Percentiles rank a stretch among this genome's conserved stretches.
Evolutionary conservation across 1,284 basidiomycete species (phyloP).

Genomic region (Papiliotrema terrestris): DNA sequence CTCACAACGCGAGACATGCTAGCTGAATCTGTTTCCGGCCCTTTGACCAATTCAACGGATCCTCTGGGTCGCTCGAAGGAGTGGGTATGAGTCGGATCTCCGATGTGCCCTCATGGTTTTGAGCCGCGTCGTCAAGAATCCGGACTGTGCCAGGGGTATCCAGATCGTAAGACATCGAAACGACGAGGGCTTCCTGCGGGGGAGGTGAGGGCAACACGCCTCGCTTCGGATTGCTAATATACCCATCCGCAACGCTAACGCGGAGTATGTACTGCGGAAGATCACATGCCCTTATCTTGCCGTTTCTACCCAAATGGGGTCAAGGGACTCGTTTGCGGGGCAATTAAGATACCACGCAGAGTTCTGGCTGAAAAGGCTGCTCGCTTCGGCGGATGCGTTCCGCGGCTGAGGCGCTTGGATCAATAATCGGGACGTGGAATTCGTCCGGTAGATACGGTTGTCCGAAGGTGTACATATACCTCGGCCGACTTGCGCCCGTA

Average conservation of each 20-base stretch:
- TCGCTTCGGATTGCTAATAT: background rate
- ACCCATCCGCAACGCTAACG: background rate
- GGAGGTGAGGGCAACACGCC: background rate
- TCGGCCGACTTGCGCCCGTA: background rate
- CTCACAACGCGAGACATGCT: constrained; percentile 11
- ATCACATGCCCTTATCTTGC: no score
- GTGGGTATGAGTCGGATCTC: constrained; percentile 20
- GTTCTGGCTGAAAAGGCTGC: no score
- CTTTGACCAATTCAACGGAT: constrained; percentile 26
- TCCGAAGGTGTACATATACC: background rate
- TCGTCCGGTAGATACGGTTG: background rate
- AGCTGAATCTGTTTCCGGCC: constrained; percentile 18
- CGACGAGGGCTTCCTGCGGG: background rate
- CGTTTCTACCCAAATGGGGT: no score
- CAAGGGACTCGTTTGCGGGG: no score
- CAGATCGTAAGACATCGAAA: background rate
- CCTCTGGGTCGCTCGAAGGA: constrained; percentile 14
- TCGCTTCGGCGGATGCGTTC: background rate
- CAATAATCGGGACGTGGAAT: background rate
- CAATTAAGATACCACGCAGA: no score
- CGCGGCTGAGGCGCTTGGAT: background rate
- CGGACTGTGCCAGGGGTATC: background rate
- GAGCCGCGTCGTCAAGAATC: background rate
- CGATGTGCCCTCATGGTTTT: background rate
- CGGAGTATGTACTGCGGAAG: no score